Conservation (phyloP, 2,329 filamentous ascomycete genomes). For the Coleophoma cylindrospora region DNA sequence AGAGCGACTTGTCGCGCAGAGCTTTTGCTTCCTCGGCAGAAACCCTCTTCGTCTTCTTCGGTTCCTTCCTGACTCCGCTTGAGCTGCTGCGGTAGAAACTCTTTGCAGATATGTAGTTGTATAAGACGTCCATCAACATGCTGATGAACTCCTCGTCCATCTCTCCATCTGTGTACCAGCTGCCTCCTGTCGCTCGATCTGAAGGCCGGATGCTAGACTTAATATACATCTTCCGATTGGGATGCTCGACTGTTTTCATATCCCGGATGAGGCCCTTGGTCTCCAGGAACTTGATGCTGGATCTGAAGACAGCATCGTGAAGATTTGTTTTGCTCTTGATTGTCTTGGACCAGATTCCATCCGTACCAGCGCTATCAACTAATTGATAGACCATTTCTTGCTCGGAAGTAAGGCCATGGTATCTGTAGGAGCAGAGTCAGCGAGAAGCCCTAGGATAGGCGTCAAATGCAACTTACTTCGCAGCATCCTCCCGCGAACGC, state of each 20-base stretch:
- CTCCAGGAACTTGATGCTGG: slow-evolving; percentile 79
- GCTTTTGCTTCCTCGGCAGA: slow-evolving; percentile 36
- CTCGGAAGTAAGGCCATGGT: slow-evolving; percentile 65
- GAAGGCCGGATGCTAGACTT: slow-evolving; percentile 77
- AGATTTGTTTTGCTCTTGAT: slow-evolving; percentile 77
- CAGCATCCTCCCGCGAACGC: slow-evolving; percentile 53
- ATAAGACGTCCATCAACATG: slow-evolving; percentile 66
- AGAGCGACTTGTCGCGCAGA: slow-evolving; percentile 14
- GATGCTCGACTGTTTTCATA: slow-evolving; percentile 88
- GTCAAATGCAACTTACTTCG: slow-evolving; percentile 43
- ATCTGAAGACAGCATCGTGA: slow-evolving; percentile 77
- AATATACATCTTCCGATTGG: slow-evolving; percentile 94
- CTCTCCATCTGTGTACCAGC: slow-evolving; percentile 90
- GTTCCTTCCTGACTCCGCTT: slow-evolving; percentile 22
- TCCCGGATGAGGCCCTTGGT: slow-evolving; percentile 76
- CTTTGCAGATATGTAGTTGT: slow-evolving; percentile 64
- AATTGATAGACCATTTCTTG: slow-evolving; percentile 79
- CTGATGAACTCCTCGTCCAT: slow-evolving; percentile 87
- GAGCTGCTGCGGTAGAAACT: slow-evolving; percentile 59
- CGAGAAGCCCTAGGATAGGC: not conserved
- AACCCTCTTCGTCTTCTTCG: slow-evolving; percentile 51
- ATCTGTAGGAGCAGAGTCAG: slow-evolving; percentile 31
- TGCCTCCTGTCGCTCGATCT: slow-evolving; percentile 86
- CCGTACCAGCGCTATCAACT: slow-evolving; percentile 79
- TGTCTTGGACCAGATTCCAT: slow-evolving; percentile 87